Evolutionary conservation across 257 asterid genomes (phyloP), one percentile per base, ranked within the genome.

Genomic region (Prunella vulgaris): DNA sequence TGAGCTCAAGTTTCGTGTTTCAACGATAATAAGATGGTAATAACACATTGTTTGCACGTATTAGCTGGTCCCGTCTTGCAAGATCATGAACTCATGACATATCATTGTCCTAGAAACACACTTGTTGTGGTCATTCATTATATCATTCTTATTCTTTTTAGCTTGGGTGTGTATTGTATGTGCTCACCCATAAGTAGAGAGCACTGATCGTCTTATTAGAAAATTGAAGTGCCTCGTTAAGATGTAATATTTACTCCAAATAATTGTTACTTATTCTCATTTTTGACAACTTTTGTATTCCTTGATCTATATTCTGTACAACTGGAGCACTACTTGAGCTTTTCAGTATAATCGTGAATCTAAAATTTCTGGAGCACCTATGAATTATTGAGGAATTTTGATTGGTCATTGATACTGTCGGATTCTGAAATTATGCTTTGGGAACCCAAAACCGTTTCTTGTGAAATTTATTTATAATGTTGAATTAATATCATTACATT

Each of bases 61-160:
- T 44, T 49, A 37, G 10, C 5, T 22, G 17, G n/a, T n/a, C n/a
- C 58, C 10, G 37, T 38, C 5, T 61, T 42, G 32, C 60, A 21
- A 24, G 56, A 49, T 59, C 9, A 48, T 46, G 53, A 14, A 10
- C 44, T 35, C 48, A 38, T 49, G 5, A 18, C 35, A 1, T 58
- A 25, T 27, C 40, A 57, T 46, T 79, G 78, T 51, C 69, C 7
- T 51, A 7, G 56, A 44, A 58, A 52, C 32, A 71, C 18, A 13
- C 25, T 38, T 12, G 30, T 67, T 10, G 27, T 51, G 38, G 4
- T 32, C 57, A 73, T 65, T 72, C 53, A 17, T 62, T 76, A 32
- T 0, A 63, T 72, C 71, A 78, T 74, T 74, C 77, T 69, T 71
- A 42, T 71, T 71, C 68, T 66, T 69, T n/a, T 60, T 59, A 18